A percentile compares a stretch with the other conserved stretches of the same genome.
Conservation (phyloP, 495 filamentous ascomycete genomes). For the Penicillium daleae region DNA sequence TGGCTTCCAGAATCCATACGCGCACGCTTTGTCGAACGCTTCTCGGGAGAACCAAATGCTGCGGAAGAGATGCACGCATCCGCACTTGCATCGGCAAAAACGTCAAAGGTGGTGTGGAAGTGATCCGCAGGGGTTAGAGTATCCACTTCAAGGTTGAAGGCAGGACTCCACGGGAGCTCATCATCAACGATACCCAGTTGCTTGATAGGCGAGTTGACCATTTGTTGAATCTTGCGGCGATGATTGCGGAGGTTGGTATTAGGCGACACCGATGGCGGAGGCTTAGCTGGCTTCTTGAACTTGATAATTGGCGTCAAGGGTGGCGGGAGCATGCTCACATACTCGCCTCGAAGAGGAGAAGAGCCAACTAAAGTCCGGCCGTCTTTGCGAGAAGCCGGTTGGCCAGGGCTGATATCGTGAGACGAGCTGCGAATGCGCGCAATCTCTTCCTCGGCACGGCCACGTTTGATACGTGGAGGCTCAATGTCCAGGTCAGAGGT, state of each 20-base stretch:
- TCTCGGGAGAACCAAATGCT: slow-evolving; percentile 73
- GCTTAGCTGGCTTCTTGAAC: slow-evolving; percentile 78
- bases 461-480: slow-evolving; percentile 78
- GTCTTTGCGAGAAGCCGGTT: slow-evolving; percentile 55
- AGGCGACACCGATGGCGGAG: slow-evolving; percentile 86
- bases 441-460: slow-evolving; percentile 94
- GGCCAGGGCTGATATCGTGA: slow-evolving; percentile 80
- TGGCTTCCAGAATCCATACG: slow-evolving; percentile 54
- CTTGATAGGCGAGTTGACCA: slow-evolving; percentile 87
- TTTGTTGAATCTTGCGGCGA: slow-evolving; percentile 79
- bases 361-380: slow-evolving; percentile 53
- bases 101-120: slow-evolving; percentile 64
- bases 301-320: slow-evolving; percentile 86
- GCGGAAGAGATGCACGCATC: slow-evolving; percentile 50
- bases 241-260: slow-evolving; percentile 95
- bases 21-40: slow-evolving; percentile 68
- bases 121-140: slow-evolving; percentile 52
- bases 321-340: slow-evolving; percentile 67
- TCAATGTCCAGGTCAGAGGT: slow-evolving; percentile 74
- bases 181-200: slow-evolving; percentile 67
- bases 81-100: slow-evolving; percentile 67
- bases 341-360: slow-evolving; percentile 61
- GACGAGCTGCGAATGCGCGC: slow-evolving; percentile 90
- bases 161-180: slow-evolving; percentile 74
- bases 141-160: slow-evolving; percentile 67